These are phyloP conservation scores for Sugiyamaella neomexicana DNA, from an alignment of 1,139 yeast species.

Conservation along the genomic window DNA sequence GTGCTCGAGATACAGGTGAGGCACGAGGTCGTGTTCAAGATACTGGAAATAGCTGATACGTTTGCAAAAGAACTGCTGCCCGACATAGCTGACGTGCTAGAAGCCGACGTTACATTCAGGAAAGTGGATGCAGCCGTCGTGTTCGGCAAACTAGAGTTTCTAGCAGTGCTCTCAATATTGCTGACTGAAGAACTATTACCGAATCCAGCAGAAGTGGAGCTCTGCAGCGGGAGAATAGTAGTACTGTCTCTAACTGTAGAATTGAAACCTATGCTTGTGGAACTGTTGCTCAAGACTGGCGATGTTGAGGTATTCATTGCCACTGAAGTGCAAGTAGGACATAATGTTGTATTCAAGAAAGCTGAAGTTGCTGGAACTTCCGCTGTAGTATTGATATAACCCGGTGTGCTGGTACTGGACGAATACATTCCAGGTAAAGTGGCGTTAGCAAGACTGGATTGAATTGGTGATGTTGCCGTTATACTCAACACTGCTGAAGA, in stretches of 20 bases:
- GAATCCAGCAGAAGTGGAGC: neutral
- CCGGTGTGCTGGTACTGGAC: neutral
- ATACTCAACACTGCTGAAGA: neutral
- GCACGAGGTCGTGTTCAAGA: neutral
- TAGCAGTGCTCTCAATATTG: neutral
- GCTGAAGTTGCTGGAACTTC: slow-evolving; percentile 5
- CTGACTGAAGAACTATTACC: neutral
- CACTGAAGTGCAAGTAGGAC: neutral
- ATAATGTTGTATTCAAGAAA: neutral
- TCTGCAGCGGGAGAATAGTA: too few relatives aligned
- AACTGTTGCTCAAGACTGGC: too few relatives aligned
- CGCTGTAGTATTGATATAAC: slow-evolving; percentile 7
- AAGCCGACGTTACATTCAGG: too few relatives aligned
- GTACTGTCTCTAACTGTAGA: too few relatives aligned
- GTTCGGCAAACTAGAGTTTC: too few relatives aligned
- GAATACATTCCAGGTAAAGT: neutral
- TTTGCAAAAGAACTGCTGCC: too few relatives aligned
- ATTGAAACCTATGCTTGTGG: too few relatives aligned
- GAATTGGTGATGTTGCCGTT: too few relatives aligned
- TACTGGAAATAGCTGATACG: neutral
- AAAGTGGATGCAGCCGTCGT: too few relatives aligned
- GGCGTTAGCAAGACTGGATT: too few relatives aligned
- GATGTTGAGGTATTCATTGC: neutral
- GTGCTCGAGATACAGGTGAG: neutral
- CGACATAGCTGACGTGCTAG: too few relatives aligned